A percentile compares a stretch with the other conserved stretches of the same genome.
phyloP scores from a whole-genome alignment of 306 rosid genomes.

The Carpinus viminea region DNA sequence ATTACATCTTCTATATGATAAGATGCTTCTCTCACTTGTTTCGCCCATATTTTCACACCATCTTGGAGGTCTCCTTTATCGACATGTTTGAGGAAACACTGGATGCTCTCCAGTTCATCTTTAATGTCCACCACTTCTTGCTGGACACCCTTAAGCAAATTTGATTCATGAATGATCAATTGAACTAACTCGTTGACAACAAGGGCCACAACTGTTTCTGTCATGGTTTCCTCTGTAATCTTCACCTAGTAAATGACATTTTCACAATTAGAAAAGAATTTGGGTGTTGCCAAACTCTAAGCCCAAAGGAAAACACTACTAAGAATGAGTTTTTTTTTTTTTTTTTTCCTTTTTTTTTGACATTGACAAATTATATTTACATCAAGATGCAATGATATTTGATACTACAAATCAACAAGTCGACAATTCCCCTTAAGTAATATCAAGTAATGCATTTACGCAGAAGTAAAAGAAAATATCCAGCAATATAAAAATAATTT shows the following conservation, averaged over 20 bases:
- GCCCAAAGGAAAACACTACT: no score
- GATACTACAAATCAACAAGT: no score
- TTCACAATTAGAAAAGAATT: no score
- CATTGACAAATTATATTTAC: no score
- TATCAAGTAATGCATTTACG: no score
- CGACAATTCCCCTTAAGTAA: no score
- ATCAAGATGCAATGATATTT: no score
- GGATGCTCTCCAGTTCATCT: slow-evolving; percentile 5
- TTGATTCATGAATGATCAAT: slow-evolving; percentile 9
- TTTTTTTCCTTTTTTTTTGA: no score
- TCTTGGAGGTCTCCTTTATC: background rate
- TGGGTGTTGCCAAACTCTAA: no score
- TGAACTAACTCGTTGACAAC: slow-evolving; percentile 1
- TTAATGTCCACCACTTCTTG: background rate
- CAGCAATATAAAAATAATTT: no score
- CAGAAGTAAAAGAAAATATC: no score
- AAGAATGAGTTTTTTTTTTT: no score
- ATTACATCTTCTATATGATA: slow-evolving; percentile 10
- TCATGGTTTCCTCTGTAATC: background rate
- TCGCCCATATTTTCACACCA: slow-evolving; percentile 4
- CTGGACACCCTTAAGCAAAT: background rate
- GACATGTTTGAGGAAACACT: slow-evolving; percentile 11
- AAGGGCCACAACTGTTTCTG: slow-evolving; percentile 4
- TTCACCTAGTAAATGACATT: background rate
- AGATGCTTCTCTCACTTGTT: background rate